Evolutionary conservation across 306 rosid species (phyloP), one percentile per base, ranked within the genome.

Genomic region (Hippophae gyantsensis): DNA sequence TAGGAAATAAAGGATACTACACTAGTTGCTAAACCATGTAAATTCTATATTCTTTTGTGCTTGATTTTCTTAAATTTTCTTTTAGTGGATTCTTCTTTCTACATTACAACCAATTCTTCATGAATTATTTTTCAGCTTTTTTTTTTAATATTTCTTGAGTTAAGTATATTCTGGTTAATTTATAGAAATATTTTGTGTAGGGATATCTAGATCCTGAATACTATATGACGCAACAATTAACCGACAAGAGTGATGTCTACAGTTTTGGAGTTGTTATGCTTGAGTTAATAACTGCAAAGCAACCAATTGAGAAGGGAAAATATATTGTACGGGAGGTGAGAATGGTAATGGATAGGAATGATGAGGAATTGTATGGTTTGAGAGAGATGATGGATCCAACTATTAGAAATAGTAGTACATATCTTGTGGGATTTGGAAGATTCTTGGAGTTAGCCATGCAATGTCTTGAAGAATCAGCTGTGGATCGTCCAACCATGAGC

Each of bases 191-290:
- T 8, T 10, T 26, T 47, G 18, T 76, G 72, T 81, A 92, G 98
- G 99, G 99, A 9, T 92, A 92, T 70, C 57, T 92, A 41, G 99
- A 92, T 76, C 99, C 96, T 3, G 93, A 92, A 74, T 92, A 92
- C 58, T 92, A 92, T 82, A 77, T 85, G 95, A 92, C 95, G 18
- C 95, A 92, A 55, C 96, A 92, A 51, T 67, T 92, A 42, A 85
- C 95, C 0, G 96, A 85, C 57, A 92, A 88, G 72, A 88, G 96
- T 43, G 99, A 92, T 26, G 95, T 88, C 43, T 92, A 92, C 67
- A 88, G 99, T 56, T 92, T 81, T 41, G 99, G 99, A 9, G 96
- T 92, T 0, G 96, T 92, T 2, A 85, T 92, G 96, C 78, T 92
- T 23, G 99, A 92, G 65, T 65, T 92, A 25, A 67, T 92, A 70